A percentile compares a stretch with the other conserved stretches of the same genome.
Conservation (phyloP, 257 asterid genomes). For the Ilex asprella region DNA sequence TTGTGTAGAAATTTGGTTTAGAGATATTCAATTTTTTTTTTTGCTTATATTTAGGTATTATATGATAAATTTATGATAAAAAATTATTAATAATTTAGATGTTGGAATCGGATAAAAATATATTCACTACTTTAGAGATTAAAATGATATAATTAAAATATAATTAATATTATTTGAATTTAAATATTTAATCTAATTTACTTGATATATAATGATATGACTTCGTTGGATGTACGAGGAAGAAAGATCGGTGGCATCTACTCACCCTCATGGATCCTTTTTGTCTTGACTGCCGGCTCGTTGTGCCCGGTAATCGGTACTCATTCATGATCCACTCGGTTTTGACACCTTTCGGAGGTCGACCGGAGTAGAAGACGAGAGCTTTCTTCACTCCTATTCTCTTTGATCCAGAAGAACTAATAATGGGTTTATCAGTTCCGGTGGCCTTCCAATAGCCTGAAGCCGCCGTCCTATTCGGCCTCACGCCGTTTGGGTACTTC, state of each 20-base stretch:
- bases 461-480: conserved; percentile 52
- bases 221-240: neutral
- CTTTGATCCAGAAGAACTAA: conserved; percentile 32
- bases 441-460: conserved; percentile 75
- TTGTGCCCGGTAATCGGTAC: conserved; percentile 41
- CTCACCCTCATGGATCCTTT: conserved; percentile 65
- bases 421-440: conserved; percentile 44
- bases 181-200: no score
- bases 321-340: conserved; percentile 65
- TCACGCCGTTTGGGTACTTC: conserved; percentile 58
- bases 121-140: no score
- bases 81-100: no score
- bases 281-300: conserved; percentile 29
- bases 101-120: no score
- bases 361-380: conserved; percentile 55
- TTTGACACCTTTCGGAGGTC: conserved; percentile 42
- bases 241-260: neutral
- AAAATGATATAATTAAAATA: no score
- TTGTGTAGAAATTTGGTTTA: no score
- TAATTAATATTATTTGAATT: no score
- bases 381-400: conserved; percentile 51
- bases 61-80: no score
- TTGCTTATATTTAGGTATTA: no score
- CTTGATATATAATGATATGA: no score
- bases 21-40: no score